Evolutionary conservation across 768 basidiomycete species (phyloP).

Genomic region (Pisolithus albus): DNA sequence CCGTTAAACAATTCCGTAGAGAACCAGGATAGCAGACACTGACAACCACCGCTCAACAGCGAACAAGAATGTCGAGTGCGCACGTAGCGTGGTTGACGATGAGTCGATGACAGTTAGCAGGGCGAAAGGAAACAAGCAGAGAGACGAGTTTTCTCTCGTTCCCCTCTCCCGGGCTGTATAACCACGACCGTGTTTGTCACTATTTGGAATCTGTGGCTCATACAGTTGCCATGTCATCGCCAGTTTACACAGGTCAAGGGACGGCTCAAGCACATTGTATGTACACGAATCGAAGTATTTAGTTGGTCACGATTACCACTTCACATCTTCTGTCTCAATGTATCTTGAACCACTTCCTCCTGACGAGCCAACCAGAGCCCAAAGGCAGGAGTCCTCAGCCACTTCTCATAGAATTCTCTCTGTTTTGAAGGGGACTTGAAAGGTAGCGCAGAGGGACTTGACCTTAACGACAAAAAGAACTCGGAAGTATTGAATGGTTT

Average conservation of each 20-base stretch:
- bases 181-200: constrained; percentile 16
- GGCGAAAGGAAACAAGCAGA: constrained; percentile 8
- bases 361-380: constrained; percentile 74
- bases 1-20: constrained; percentile 21
- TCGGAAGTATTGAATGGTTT: constrained; percentile 63
- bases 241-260: background rate
- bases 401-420: constrained; percentile 70
- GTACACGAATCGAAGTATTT: background rate
- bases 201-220: constrained; percentile 20
- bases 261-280: no score
- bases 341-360: constrained; percentile 59
- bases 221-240: no score
- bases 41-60: constrained; percentile 4
- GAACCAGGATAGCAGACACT: constrained; percentile 11
- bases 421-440: constrained; percentile 63
- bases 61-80: constrained; percentile 5
- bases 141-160: constrained; percentile 5
- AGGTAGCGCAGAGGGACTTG: constrained; percentile 63
- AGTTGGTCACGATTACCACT: background rate
- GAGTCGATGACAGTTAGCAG: background rate
- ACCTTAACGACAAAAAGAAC: constrained; percentile 69
- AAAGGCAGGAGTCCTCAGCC: constrained; percentile 71
- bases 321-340: constrained; percentile 32
- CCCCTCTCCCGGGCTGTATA: constrained; percentile 11
- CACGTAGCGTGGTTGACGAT: background rate